Evolutionary conservation across 106 monocot genomes (phyloP).

Genomic region (Dioscorea alata): DNA sequence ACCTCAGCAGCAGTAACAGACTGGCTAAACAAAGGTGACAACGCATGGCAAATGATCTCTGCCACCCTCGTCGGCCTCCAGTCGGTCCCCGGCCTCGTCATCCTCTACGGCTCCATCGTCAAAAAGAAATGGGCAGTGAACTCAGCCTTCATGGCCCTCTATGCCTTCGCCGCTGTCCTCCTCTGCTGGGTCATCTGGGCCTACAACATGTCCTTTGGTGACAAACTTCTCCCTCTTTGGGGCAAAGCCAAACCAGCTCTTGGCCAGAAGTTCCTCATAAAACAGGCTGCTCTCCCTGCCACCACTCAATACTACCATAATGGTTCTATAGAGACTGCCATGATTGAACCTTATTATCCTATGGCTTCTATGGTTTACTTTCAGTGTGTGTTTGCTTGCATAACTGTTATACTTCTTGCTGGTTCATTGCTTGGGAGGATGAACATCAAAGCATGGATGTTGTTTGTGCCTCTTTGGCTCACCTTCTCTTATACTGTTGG

Average conservation of each 20-base stretch:
- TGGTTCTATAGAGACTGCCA: constrained; percentile 25
- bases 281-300: constrained; percentile 30
- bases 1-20: constrained; percentile 12
- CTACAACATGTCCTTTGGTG: constrained; percentile 59
- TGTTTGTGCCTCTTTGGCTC: constrained; percentile 59
- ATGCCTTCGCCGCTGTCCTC: constrained; percentile 49
- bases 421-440: constrained; percentile 53
- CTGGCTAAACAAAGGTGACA: constrained; percentile 57
- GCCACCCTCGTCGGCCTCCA: constrained; percentile 44
- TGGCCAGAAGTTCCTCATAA: constrained; percentile 39
- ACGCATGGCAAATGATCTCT: constrained; percentile 45
- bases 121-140: constrained; percentile 57
- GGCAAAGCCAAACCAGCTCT: constrained; percentile 42
- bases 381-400: constrained; percentile 53
- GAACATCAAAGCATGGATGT: constrained; percentile 54
- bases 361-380: constrained; percentile 66
- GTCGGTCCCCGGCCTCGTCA: constrained; percentile 36
- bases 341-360: constrained; percentile 30
- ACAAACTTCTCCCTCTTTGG: constrained; percentile 59
- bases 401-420: constrained; percentile 44
- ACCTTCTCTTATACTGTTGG: constrained; percentile 52
- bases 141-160: constrained; percentile 55
- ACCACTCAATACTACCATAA: constrained; percentile 24
- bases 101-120: constrained; percentile 47
- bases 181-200: constrained; percentile 59